These are phyloP conservation scores for Fomitopsis schrenkii DNA, from an alignment of 1,284 basidiomycete species.

Conservation along the genomic window DNA sequence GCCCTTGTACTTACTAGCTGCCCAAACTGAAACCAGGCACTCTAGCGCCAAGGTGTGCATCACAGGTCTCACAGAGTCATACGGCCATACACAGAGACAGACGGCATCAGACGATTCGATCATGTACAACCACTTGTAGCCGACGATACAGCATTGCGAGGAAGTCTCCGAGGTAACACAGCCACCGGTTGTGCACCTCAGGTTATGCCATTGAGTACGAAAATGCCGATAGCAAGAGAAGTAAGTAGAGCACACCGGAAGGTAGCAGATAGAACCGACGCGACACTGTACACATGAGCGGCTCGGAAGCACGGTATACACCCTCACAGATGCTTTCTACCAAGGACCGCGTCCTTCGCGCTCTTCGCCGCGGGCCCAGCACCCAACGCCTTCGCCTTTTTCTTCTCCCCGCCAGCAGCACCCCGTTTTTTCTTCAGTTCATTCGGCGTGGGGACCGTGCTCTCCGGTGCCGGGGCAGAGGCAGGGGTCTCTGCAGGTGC, in stretches of 20 bases:
- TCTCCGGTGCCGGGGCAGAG: not conserved
- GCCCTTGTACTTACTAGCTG: no score
- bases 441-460: slow-evolving; percentile 7
- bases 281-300: not conserved
- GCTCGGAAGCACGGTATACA: not conserved
- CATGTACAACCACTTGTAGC: not conserved
- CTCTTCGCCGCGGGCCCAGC: slow-evolving; percentile 38
- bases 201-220: no score
- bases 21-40: no score
- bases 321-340: slow-evolving; percentile 28
- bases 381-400: slow-evolving; percentile 52
- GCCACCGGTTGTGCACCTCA: no score
- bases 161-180: no score
- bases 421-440: slow-evolving; percentile 48
- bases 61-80: no score
- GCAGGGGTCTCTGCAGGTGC: slow-evolving; percentile 1
- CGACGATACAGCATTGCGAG: not conserved
- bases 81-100: not conserved
- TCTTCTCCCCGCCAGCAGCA: slow-evolving; percentile 45
- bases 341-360: slow-evolving; percentile 50
- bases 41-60: no score
- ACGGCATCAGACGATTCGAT: not conserved
- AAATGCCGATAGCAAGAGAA: no score
- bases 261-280: not conserved
- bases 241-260: no score